These are phyloP conservation scores for Vanilla planifolia DNA, from an alignment of 106 monocot species.

Conservation along the genomic window DNA sequence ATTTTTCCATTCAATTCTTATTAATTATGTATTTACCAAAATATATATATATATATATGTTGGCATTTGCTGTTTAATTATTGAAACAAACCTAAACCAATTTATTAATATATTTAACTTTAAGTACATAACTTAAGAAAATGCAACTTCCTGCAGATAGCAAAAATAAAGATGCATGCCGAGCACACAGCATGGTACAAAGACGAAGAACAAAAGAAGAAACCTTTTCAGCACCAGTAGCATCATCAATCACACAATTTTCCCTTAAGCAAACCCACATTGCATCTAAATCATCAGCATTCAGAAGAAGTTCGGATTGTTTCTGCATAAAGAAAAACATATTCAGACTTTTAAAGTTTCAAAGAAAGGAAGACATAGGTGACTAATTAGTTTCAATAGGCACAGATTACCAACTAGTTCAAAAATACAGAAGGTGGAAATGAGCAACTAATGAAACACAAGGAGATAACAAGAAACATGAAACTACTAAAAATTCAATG, in stretches of 20 bases:
- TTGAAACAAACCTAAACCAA: no score
- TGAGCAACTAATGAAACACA: neutral
- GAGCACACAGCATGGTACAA: neutral
- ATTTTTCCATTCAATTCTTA: no score
- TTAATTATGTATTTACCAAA: no score
- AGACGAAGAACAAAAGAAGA: neutral
- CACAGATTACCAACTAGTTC: no score
- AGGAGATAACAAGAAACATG: neutral
- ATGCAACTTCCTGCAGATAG: neutral
- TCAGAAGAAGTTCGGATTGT: constrained; percentile 93
- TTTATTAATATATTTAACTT: no score
- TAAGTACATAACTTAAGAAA: no score
- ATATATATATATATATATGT: no score
- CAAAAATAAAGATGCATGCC: no score
- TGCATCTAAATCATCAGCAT: constrained; percentile 99
- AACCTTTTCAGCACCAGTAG: constrained; percentile 98
- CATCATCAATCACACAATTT: constrained; percentile 99
- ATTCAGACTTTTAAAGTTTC: neutral
- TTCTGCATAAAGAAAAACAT: constrained; percentile 48
- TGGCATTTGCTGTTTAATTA: no score
- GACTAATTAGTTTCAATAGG: no score
- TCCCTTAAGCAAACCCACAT: constrained; percentile 99
- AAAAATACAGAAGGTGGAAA: no score
- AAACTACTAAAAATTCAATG: neutral
- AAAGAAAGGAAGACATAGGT: no score